phyloP scores from a whole-genome alignment of 2,329 filamentous ascomycete genomes.

The Plenodomus biglobosus region DNA sequence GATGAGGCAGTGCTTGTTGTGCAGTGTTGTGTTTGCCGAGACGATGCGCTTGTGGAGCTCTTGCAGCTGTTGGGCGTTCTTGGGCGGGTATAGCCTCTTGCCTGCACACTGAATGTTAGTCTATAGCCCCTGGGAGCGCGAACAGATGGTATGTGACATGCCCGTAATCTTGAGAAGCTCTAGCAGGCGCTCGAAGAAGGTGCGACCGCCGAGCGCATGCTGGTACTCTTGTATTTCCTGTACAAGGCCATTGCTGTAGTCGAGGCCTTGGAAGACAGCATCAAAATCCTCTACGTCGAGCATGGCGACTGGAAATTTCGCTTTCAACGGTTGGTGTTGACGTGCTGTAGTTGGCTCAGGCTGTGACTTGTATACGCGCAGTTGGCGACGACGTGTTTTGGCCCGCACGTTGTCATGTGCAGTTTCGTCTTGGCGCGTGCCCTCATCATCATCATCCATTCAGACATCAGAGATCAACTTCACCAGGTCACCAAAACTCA shows the following conservation, averaged over 20 bases:
- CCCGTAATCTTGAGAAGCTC: constrained; percentile 71
- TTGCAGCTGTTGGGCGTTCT: constrained; percentile 66
- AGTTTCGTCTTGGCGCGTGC: no score
- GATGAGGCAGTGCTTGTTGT: constrained; percentile 79
- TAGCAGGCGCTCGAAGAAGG: constrained; percentile 80
- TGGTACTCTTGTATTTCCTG: constrained; percentile 68
- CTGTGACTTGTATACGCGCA: not conserved
- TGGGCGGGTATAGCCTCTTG: constrained; percentile 73
- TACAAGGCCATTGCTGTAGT: constrained; percentile 31
- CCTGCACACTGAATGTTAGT: constrained; percentile 36
- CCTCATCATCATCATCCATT: no score
- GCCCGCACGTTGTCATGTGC: constrained; percentile 20
- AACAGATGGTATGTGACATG: constrained; percentile 40
- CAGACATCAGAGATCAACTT: no score
- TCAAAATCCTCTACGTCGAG: constrained; percentile 68
- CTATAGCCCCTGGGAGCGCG: not conserved
- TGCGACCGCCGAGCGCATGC: constrained; percentile 65
- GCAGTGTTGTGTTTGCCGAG: constrained; percentile 63
- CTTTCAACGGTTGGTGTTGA: not conserved
- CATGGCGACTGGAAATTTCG: constrained; percentile 47
- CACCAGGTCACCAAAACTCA: no score
- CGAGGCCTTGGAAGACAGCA: constrained; percentile 59
- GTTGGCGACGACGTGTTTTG: not conserved
- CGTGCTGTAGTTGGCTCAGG: constrained; percentile 14
- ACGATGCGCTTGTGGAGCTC: constrained; percentile 71